Percentiles rank a stretch among this genome's conserved stretches.
Evolutionary conservation across 306 rosid genomes (phyloP).

Genomic region (Canavalia ensiformis): DNA sequence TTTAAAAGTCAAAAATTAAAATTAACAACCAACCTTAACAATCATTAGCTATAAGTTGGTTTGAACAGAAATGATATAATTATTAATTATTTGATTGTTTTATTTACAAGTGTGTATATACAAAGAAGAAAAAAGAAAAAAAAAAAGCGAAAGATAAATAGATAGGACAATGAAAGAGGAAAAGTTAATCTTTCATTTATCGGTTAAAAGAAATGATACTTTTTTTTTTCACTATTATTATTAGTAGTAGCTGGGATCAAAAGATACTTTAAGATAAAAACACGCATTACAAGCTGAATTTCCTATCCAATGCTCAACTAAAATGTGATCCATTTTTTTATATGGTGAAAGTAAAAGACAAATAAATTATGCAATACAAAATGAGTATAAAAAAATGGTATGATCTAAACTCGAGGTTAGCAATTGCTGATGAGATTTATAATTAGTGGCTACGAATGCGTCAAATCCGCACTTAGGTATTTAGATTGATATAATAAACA

Average conservation of each 20-base stretch:
- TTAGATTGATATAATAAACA: not conserved
- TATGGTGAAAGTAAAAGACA: slow-evolving; percentile 8
- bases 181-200: too few species aligned
- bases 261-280: not conserved
- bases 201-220: too few species aligned
- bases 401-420: not conserved
- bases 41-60: too few species aligned
- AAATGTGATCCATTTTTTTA: not conserved
- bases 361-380: not conserved
- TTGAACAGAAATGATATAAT: too few species aligned
- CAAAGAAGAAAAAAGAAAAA: too few species aligned
- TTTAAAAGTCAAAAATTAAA: too few species aligned
- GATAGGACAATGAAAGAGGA: too few species aligned
- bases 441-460: slow-evolving; percentile 26
- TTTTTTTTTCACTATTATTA: not conserved
- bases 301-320: not conserved
- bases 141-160: too few species aligned
- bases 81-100: too few species aligned
- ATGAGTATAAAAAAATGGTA: not conserved
- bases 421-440: slow-evolving; percentile 2
- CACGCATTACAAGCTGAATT: not conserved
- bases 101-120: too few species aligned
- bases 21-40: too few species aligned
- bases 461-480: not conserved
- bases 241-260: too few species aligned